phyloP scores from a whole-genome alignment of 2,329 filamentous ascomycete genomes.

The Aureobasidium sp. region DNA sequence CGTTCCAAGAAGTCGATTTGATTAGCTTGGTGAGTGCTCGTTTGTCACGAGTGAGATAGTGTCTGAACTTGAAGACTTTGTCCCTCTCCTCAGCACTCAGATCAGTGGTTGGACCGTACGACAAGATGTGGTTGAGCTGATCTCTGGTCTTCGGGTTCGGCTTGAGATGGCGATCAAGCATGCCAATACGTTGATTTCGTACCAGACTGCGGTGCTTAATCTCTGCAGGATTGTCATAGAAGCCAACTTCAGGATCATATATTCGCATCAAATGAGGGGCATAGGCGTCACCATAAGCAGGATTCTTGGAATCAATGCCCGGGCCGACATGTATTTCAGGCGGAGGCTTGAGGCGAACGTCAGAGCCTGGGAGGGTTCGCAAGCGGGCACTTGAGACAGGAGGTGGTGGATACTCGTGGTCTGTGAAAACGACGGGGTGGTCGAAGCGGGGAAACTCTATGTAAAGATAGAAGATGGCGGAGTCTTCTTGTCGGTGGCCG shows the following conservation, averaged over 20 bases:
- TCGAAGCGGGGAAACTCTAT: slow-evolving; percentile 92
- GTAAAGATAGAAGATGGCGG: slow-evolving; percentile 72
- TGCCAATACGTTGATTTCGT: slow-evolving; percentile 86
- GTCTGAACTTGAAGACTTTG: slow-evolving; percentile 93
- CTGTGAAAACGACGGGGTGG: slow-evolving; percentile 89
- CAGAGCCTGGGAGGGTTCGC: slow-evolving; percentile 52
- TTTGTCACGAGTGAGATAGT: slow-evolving; percentile 89
- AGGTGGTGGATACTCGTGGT: slow-evolving; percentile 83
- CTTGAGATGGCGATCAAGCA: slow-evolving; percentile 88
- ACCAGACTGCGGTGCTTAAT: slow-evolving; percentile 89
- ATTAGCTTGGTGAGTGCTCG: slow-evolving; percentile 85
- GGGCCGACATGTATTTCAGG: slow-evolving; percentile 87
- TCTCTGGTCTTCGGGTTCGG: slow-evolving; percentile 94
- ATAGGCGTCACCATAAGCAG: slow-evolving; percentile 41
- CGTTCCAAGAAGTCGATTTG: slow-evolving; percentile 93
- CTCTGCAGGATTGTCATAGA: slow-evolving; percentile 86
- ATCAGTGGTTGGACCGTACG: slow-evolving; percentile 84
- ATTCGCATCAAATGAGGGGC: slow-evolving; percentile 67
- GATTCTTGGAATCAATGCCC: slow-evolving; percentile 59
- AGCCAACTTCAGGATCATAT: slow-evolving; percentile 88
- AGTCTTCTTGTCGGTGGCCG: slow-evolving; percentile 39
- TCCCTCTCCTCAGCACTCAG: slow-evolving; percentile 89
- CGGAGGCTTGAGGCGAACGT: slow-evolving; percentile 67
- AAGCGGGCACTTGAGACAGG: slow-evolving; percentile 65
- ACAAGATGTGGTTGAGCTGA: slow-evolving; percentile 82